A percentile compares a stretch with the other conserved stretches of the same genome.
These are phyloP conservation scores for Ceratocystis variospora DNA, from an alignment of 2,329 filamentous ascomycete species.

Conservation along the genomic window DNA sequence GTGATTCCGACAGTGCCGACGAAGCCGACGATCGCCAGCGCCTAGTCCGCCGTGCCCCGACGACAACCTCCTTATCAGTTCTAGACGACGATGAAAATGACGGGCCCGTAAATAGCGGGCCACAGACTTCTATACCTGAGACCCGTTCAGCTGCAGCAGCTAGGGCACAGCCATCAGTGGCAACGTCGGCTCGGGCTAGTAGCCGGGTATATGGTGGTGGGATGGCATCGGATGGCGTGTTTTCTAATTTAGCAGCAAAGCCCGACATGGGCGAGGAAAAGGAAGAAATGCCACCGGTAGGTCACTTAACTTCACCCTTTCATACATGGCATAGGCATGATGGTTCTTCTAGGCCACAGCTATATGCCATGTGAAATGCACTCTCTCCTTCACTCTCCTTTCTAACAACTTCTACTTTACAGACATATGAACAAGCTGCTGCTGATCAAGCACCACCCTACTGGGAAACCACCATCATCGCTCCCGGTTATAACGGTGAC, in stretches of 20 bases:
- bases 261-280: slow-evolving; percentile 61
- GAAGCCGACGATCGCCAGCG: slow-evolving; percentile 72
- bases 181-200: neutral
- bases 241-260: slow-evolving; percentile 86
- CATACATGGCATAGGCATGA: neutral
- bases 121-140: slow-evolving; percentile 19
- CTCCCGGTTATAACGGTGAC: slow-evolving; percentile 73
- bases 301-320: slow-evolving; percentile 24
- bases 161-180: neutral
- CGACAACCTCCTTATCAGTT: slow-evolving; percentile 17
- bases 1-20: slow-evolving; percentile 37
- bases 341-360: too few relatives aligned
- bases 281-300: slow-evolving; percentile 85
- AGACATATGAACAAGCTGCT: slow-evolving; percentile 97
- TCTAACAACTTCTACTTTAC: slow-evolving; percentile 13
- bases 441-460: slow-evolving; percentile 93
- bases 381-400: slow-evolving; percentile 26
- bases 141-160: neutral
- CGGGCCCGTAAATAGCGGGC: slow-evolving; percentile 17
- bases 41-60: slow-evolving; percentile 50
- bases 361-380: too few relatives aligned
- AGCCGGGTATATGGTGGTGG: slow-evolving; percentile 50
- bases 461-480: slow-evolving; percentile 97
- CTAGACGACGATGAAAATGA: slow-evolving; percentile 15
- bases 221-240: slow-evolving; percentile 83